Evolutionary conservation across 257 asterid genomes (phyloP), one percentile per base, ranked within the genome.

Genomic region (Thymus quinquecostatus): DNA sequence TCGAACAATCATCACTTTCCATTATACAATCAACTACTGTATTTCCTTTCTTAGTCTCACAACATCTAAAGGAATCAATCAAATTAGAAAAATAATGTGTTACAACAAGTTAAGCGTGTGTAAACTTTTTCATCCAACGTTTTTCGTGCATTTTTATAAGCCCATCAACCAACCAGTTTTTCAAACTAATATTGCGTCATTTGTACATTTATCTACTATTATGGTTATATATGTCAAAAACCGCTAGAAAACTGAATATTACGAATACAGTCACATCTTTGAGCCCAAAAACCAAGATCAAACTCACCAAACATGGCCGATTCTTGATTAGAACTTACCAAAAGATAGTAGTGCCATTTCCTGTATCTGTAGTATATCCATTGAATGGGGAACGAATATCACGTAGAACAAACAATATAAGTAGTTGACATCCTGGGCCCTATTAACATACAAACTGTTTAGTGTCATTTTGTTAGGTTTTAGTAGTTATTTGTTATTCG

Each of bases 271-370:
- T 11, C 44, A 41, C 48, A 41, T 59, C 13, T 70, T 21, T 32
- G 12, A 50, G 69, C 61, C 49, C 27, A 63, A 60, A 12, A 41
- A 8, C 63, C 69, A 61, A 48, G 11, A 49, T 28, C 54, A 67
- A 50, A 51, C 60, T 48, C 4, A 10, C 32, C 50, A 49, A 29
- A 21, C 36, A 41, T 29, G 10, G 38, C 11, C 21, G 45, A 6
- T 40, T 28, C 12, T 44, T 12, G 60, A 43, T 12, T 9, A 60
- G 50, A 72, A 75, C 86, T 83, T 78, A 95, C 99, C 94, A 95
- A 77, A 71, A 95, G 99, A 78, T 95, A 95, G 77, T 95, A 95
- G 80, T 95, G 99, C 98, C 98, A 95, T 77, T 95, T 95, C 86
- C 88, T 92, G 86, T 95, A 95, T 63, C 97, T 82, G 78, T 95